A percentile compares a stretch with the other conserved stretches of the same genome.
These are phyloP conservation scores for Fagus sylvatica DNA, from an alignment of 306 rosid genomes.

Conservation along the genomic window DNA sequence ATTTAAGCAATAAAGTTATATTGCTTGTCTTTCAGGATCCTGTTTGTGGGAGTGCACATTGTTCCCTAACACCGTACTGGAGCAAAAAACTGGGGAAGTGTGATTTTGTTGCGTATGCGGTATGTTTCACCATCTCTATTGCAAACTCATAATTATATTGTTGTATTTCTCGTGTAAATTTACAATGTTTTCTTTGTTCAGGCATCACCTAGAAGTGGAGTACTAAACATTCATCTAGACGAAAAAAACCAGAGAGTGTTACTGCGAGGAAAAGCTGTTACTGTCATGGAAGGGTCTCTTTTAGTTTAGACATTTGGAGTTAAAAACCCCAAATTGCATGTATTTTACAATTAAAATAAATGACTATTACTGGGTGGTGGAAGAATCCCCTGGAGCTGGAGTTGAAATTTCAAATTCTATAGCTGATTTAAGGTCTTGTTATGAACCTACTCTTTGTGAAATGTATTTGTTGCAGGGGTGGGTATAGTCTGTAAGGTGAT, in stretches of 20 bases:
- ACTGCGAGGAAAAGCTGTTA: constrained; percentile 69
- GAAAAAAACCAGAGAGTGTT: constrained; percentile 64
- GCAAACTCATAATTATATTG: constrained; percentile 4
- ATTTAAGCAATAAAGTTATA: neutral
- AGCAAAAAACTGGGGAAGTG: constrained; percentile 65
- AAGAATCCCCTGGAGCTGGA: constrained; percentile 22
- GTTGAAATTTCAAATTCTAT: neutral
- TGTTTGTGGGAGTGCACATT: constrained; percentile 69
- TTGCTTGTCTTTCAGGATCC: constrained; percentile 50
- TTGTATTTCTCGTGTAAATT: constrained; percentile 12
- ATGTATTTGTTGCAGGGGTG: too few species aligned
- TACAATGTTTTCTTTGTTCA: constrained; percentile 16
- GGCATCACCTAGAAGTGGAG: constrained; percentile 88
- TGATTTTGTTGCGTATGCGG: constrained; percentile 66
- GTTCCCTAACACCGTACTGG: constrained; percentile 69
- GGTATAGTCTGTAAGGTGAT: too few species aligned
- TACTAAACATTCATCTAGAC: constrained; percentile 50
- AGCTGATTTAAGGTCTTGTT: too few species aligned
- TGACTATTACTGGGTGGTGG: neutral
- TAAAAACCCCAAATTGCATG: neutral
- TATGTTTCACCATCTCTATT: constrained; percentile 18
- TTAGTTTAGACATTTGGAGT: constrained; percentile 35
- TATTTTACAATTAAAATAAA: neutral
- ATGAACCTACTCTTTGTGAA: too few species aligned
- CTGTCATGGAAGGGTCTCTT: constrained; percentile 67